Evolutionary conservation across 1,284 basidiomycete genomes (phyloP), one percentile per base, ranked within the genome.

Genomic region (Phenoliferia sp.): DNA sequence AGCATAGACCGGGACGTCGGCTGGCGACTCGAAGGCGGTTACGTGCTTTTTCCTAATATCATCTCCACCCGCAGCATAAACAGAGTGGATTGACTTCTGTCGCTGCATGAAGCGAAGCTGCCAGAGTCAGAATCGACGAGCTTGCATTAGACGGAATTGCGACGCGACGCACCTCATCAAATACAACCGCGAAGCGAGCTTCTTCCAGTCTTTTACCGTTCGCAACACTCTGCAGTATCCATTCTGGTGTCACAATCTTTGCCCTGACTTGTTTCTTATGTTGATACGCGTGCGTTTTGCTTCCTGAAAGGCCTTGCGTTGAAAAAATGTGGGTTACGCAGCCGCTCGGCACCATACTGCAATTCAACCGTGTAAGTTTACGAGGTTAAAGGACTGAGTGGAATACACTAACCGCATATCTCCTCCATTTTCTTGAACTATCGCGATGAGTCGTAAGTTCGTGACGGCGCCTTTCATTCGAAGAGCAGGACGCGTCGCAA

Each of bases 191-290:
- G 19, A 57, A 73, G 33, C 52, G 33, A 2, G 50, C 59, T 34
- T 73, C 71, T 34, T 39, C 17, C 1, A 73, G 44, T 35, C 69
- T 52, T 39, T 56, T 65, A 2, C 71, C 71, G 7, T 16, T 32
- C 28, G 22, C 44, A 10, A 65, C 65, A 36, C 69, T 69, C 29
- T 68, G 65, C 44, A 69, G 55, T 10, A 66, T 68, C 71, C 71
- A 73, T 16, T 60, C 44, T 3, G 69, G 67, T 17, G 55, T 56
- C 33, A 73, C 71, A 52, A 68, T 48, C 55, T 70, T 68, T n/a
- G 48, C 48, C 10, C 62, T 57, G 59, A 33, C 33, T 36, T 60
- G 64, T 58, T 63, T 61, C 33, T 59, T 59, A 22, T 61, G 63
- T 44, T 70, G 50, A n/a, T 36, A 61, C 28, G 62, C 56, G 16